Conservation (phyloP, 2,329 filamentous ascomycete species). For the Colletotrichum coccodes region DNA sequence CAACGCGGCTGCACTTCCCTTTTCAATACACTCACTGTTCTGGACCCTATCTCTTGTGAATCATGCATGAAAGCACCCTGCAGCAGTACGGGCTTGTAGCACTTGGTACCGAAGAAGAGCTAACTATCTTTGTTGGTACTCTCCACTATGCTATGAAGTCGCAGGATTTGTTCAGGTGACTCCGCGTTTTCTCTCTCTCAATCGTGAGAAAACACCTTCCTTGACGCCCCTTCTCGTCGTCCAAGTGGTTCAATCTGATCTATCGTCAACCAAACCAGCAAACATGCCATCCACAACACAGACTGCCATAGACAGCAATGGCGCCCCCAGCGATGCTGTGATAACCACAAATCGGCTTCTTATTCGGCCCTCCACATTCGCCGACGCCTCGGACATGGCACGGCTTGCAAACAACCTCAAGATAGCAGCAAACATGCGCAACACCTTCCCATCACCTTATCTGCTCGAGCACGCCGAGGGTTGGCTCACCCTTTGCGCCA, state of each 20-base stretch:
- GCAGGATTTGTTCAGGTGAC: slow-evolving; percentile 6
- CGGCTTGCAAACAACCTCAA: slow-evolving; percentile 23
- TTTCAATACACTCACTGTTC: neutral
- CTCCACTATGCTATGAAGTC: slow-evolving; percentile 8
- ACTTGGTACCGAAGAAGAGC: slow-evolving; percentile 5
- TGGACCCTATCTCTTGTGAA: neutral
- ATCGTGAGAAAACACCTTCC: neutral
- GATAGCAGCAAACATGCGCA: slow-evolving; percentile 25
- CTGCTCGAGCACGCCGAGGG: slow-evolving; percentile 40
- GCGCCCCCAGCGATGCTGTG: neutral
- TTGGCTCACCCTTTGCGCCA: slow-evolving; percentile 38
- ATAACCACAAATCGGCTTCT: slow-evolving; percentile 16
- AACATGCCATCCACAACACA: slow-evolving; percentile 7
- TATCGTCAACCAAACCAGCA: neutral
- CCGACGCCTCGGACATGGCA: slow-evolving; percentile 28
- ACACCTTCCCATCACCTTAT: slow-evolving; percentile 36
- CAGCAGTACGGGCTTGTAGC: neutral
- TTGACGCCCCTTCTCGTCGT: neutral
- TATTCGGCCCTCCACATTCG: slow-evolving; percentile 16
- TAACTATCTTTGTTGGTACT: slow-evolving; percentile 9
- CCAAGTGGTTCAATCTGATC: neutral
- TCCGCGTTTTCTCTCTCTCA: neutral
- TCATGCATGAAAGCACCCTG: slow-evolving; percentile 2
- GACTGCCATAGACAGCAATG: neutral
- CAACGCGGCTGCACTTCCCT: neutral